A percentile compares a stretch with the other conserved stretches of the same genome.
Evolutionary conservation across 2,329 filamentous ascomycete genomes (phyloP).

Genomic region (Ophiostoma sp.): DNA sequence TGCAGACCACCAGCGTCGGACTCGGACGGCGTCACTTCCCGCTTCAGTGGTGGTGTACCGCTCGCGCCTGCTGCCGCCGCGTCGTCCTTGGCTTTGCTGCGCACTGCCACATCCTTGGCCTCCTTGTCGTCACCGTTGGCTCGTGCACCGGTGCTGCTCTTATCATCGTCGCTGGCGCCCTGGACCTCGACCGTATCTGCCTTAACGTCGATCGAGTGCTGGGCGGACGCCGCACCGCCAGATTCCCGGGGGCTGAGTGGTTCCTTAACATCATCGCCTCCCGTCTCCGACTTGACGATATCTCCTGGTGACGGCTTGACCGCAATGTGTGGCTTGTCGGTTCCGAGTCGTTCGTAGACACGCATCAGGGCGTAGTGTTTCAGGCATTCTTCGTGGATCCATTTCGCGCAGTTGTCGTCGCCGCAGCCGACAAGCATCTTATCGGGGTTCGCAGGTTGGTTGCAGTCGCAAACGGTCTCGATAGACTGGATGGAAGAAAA

Average conservation of each 20-base stretch:
- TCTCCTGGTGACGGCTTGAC: conserved; percentile 36
- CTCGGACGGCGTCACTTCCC: conserved; percentile 23
- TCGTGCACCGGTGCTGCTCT: conserved; percentile 25
- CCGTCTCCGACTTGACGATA: conserved; percentile 35
- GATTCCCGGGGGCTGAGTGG: conserved; percentile 55
- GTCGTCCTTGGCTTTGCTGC: neutral
- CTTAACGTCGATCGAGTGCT: conserved; percentile 56
- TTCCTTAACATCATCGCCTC: conserved; percentile 41
- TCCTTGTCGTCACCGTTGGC: neutral
- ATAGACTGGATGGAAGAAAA: conserved; percentile 45
- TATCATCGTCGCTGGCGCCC: conserved; percentile 38
- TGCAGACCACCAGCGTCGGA: neutral
- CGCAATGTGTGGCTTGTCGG: conserved; percentile 49
- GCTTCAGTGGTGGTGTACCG: conserved; percentile 19
- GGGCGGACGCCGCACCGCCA: conserved; percentile 49
- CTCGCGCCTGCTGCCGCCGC: neutral
- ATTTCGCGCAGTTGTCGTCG: conserved; percentile 54
- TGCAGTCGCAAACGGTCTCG: conserved; percentile 58
- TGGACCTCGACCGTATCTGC: conserved; percentile 42
- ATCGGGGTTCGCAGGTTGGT: conserved; percentile 62
- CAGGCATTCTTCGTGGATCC: conserved; percentile 67
- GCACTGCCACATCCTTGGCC: neutral
- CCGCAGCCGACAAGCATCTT: conserved; percentile 60
- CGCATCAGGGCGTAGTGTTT: conserved; percentile 54
- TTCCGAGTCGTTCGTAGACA: conserved; percentile 52